Evolutionary conservation across 257 asterid species (phyloP).

Genomic region (Penstemon eatonii): DNA sequence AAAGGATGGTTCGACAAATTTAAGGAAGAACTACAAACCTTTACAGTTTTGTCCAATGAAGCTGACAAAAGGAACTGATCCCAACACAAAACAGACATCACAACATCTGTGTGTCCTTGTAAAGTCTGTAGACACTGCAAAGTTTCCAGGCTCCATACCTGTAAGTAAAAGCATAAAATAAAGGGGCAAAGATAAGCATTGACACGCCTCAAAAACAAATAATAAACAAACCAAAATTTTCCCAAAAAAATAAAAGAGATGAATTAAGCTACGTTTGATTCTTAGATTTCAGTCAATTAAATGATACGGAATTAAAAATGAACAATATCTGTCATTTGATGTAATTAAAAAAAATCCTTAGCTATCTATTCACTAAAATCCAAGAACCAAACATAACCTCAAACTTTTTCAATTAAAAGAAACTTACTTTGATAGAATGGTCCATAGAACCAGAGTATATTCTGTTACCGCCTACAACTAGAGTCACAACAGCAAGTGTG

Average conservation of each 20-base stretch:
- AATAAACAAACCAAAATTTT: neutral
- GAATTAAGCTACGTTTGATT: neutral
- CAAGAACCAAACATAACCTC: too few species aligned
- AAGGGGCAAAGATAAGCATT: constrained; percentile 1
- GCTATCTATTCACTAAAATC: too few species aligned
- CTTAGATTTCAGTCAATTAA: too few species aligned
- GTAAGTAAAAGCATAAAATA: constrained; percentile 27
- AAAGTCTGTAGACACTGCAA: constrained; percentile 84
- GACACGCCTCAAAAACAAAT: neutral
- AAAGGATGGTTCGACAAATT: constrained; percentile 12
- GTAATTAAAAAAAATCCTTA: too few species aligned
- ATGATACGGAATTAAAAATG: too few species aligned
- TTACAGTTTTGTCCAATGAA: constrained; percentile 87
- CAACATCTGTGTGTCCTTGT: constrained; percentile 77
- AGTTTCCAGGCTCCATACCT: constrained; percentile 96
- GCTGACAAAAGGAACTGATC: constrained; percentile 95
- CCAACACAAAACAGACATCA: constrained; percentile 98
- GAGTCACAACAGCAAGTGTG: constrained; percentile 82
- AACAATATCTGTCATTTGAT: too few species aligned
- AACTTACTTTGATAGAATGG: constrained; percentile 69
- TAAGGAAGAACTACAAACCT: constrained; percentile 42
- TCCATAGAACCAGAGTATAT: constrained; percentile 96
- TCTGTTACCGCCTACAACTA: constrained; percentile 81
- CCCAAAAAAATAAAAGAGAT: constrained; percentile 9
- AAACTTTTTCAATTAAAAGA: constrained; percentile 16